phyloP scores from a whole-genome alignment of 2,329 filamentous ascomycete genomes.

The Stemphylium vesicarium region DNA sequence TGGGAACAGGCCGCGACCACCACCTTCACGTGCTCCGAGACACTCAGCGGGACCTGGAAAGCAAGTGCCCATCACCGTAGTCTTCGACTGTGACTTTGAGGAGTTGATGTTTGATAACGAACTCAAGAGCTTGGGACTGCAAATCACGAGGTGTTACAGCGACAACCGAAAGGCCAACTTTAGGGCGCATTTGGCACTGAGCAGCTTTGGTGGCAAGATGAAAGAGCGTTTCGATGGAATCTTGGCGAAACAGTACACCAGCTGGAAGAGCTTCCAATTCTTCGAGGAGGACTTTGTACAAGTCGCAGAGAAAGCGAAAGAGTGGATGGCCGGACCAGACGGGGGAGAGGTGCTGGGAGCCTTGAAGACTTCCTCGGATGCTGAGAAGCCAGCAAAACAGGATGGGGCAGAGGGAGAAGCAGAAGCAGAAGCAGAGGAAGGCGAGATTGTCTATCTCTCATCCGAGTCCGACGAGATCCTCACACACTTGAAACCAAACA shows the following conservation, averaged over 20 bases:
- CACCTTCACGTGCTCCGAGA: constrained; percentile 26
- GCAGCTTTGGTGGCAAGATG: constrained; percentile 76
- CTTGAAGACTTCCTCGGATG: constrained; percentile 51
- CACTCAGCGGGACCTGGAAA: constrained; percentile 47
- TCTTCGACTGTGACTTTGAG: constrained; percentile 94
- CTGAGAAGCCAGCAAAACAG: constrained; percentile 52
- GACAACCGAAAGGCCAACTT: constrained; percentile 77
- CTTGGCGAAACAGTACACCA: constrained; percentile 71
- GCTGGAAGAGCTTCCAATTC: constrained; percentile 81
- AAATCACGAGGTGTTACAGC: constrained; percentile 87
- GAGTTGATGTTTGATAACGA: constrained; percentile 88
- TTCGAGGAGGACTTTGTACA: constrained; percentile 75
- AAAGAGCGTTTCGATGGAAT: constrained; percentile 80
- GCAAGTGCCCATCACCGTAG: constrained; percentile 76
- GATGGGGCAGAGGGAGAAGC: neutral
- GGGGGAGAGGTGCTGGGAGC: constrained; percentile 67
- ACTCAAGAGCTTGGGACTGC: constrained; percentile 78
- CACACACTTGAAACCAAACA: constrained; percentile 81
- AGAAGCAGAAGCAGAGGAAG: constrained; percentile 40
- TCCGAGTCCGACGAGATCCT: constrained; percentile 90
- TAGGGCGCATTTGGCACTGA: constrained; percentile 75
- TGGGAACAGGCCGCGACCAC: constrained; percentile 22
- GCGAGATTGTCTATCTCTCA: constrained; percentile 83
- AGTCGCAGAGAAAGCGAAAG: constrained; percentile 69
- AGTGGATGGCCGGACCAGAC: constrained; percentile 67